A percentile compares a stretch with the other conserved stretches of the same genome.
Conservation (phyloP, 192 early-diverging fungal genomes). For the Gigaspora rosea region DNA sequence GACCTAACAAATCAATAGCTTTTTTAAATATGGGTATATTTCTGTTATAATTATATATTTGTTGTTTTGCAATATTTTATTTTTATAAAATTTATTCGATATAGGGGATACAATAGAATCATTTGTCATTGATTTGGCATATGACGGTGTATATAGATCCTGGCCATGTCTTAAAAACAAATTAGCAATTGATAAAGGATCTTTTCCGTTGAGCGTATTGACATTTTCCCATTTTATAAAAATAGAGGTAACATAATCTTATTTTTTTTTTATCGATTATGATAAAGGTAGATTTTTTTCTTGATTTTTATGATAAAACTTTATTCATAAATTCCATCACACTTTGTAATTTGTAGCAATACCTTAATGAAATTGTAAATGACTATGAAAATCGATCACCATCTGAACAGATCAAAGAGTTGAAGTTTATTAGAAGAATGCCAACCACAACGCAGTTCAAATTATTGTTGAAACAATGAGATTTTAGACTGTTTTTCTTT, state of each 20-base stretch:
- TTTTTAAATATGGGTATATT: constrained; percentile 26
- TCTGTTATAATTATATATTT: constrained; percentile 8
- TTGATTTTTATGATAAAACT: background rate
- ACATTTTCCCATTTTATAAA: constrained; percentile 15
- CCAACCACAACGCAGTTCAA: too few species aligned
- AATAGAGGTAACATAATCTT: constrained; percentile 9
- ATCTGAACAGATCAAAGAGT: constrained; percentile 5
- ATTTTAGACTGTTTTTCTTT: too few species aligned
- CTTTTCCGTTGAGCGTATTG: constrained; percentile 12
- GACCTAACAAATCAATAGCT: constrained; percentile 10
- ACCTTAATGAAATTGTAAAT: constrained; percentile 2
- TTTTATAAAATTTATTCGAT: constrained; percentile 27
- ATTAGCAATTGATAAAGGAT: constrained; percentile 13
- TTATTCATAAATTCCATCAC: background rate
- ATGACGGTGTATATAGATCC: constrained; percentile 1
- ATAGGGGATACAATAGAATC: background rate
- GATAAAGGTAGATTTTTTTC: constrained; percentile 1
- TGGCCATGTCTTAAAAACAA: constrained; percentile 22
- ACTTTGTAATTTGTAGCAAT: constrained; percentile 15
- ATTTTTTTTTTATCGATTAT: too few species aligned
- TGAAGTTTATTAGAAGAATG: background rate
- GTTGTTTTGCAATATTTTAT: constrained; percentile 9
- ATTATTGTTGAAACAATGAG: background rate
- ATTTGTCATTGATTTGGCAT: background rate
- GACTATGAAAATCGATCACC: constrained; percentile 14